Base-by-base conservation (phyloP, 495 filamentous ascomycete species). In the Xylaria sp. region DNA sequence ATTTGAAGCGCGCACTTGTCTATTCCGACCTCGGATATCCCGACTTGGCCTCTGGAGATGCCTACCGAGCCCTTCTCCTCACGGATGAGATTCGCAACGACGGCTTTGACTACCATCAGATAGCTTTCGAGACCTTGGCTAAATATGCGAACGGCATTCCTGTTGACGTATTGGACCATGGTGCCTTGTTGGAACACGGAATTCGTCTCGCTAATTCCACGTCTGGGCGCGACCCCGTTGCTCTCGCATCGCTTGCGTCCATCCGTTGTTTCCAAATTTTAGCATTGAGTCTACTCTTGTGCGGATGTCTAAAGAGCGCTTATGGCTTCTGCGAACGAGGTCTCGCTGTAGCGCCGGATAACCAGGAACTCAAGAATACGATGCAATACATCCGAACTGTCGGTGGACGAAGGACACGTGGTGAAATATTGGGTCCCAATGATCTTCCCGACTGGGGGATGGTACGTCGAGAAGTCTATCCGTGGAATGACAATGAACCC, bases 401-500 rank as follows among this genome's bases (percentile, higher is more conserved):
- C 24, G 83, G 82, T 31, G 75, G 82, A 68, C 78, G 83, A 46
- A 80, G 83, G 67, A 79, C 41, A 61, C 76, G 80, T 19, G 76
- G 78, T 68, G 76, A 79, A 7, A 73, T 85, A 43, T 82, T 89
- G 61, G 79, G 88, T 69, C 74, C 85, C 9, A 83, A 83, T 62
- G 73, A 85, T 24, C 83, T 93, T 37, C 90, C 90, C 8, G 91
- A 95, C 37, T 87, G 89, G 72, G 93, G 94, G 3, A 84, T 87
- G 68, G 94, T 93, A 48, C 90, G 94, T 31, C 86, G 96, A 21
- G 92, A 98, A 76, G 84, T 97, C 19, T 99, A 99, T 79, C 93
- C 94, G 17, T 99, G 96, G 96, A 98, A 98, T 78, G 76, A 83
- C 26, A 86, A 96, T 74, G 97, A 99, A 76, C 94, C 94, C 0